Base-by-base conservation (phyloP, 139 green algal genomes). In the Raphidocelis subcapitata region DNA sequence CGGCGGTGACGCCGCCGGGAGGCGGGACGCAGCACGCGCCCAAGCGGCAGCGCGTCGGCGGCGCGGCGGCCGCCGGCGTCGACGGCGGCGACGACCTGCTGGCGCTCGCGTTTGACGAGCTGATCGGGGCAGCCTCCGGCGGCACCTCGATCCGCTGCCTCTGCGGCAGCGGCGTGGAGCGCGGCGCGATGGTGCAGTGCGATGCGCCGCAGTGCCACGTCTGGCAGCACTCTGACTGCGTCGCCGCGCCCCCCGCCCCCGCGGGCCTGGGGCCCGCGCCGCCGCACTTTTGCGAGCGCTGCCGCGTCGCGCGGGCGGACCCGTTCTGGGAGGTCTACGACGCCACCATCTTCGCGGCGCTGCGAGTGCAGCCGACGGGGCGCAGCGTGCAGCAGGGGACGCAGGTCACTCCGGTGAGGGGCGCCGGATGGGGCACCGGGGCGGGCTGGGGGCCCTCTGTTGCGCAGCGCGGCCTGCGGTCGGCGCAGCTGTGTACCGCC, bases 191-290 rank as follows among this genome's bases (percentile, higher is more conserved):
- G 85, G 56, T 94, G 46, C 84, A 93, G 75, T 95, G 90, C 71
- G 33, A 80, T 65, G 80, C 65, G 24, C 35, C 65, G 1, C 56
- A 47, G 1, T 95, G 90, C 67, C 79, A 85, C 5, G 80, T 91
- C 26, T 93, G 88, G 88, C 90, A 94, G 86, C 90, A 95, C 64
- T 57, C 62, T 10, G 65, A 70, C 0, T 94, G 88, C 74, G 66
- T 87, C 47, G 71, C 36, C 18, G 26, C 81, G 69, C 60, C 35
- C 5, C 28, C 65, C 47, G 4, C 23, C 5, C 37, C 54, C 5
- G 20, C 70, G 41, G 55, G 49, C 51, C 32, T 4, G 64, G 41
- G 55, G 23, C 44, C 18, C 12, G 23, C 12, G 23, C 41, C 62
- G 24, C 68, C 74, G 4, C 75, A 76, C 59, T 87, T 79, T 73